phyloP scores from a whole-genome alignment of 352 stramenopile genomes.

The Nannochloropsis limnetica region DNA sequence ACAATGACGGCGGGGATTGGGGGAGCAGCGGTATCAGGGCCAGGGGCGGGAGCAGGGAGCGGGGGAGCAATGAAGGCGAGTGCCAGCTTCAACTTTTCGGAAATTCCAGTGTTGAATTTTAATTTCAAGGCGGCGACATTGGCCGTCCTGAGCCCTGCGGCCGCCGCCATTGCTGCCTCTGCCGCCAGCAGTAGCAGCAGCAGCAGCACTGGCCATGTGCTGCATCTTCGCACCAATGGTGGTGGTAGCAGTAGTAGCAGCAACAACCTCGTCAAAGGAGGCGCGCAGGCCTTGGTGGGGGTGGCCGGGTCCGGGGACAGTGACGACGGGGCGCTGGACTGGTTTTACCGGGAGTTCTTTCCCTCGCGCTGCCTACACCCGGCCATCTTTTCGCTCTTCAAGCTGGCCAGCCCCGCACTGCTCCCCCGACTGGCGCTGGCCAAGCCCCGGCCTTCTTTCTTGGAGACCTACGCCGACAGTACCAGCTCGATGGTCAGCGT shows the following conservation, averaged over 20 bases:
- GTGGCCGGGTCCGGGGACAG: constrained; percentile 1
- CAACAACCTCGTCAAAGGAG: constrained; percentile 4
- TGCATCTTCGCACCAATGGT: constrained; percentile 20
- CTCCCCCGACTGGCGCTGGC: not conserved
- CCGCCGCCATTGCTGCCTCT: not conserved
- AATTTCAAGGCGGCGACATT: not conserved
- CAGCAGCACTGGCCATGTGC: not conserved
- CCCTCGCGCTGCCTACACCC: not conserved
- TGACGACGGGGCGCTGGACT: constrained; percentile 15
- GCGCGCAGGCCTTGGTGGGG: not conserved
- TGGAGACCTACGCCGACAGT: constrained; percentile 8
- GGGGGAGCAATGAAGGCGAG: not conserved
- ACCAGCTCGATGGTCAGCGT: constrained; percentile 34
- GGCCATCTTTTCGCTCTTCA: constrained; percentile 26
- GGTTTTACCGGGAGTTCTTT: constrained; percentile 33
- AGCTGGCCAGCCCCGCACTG: not conserved
- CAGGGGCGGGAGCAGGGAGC: not conserved
- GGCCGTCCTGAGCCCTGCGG: not conserved
- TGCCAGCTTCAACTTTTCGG: not conserved
- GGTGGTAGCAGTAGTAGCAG: not conserved
- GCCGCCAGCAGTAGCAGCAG: not conserved
- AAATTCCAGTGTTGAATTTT: not conserved
- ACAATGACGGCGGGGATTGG: not conserved
- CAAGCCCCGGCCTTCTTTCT: constrained; percentile 4
- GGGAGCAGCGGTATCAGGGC: not conserved